Evolutionary conservation across 2,329 filamentous ascomycete species (phyloP), one percentile per base, ranked within the genome.

Genomic region (Penicillium sp.): DNA sequence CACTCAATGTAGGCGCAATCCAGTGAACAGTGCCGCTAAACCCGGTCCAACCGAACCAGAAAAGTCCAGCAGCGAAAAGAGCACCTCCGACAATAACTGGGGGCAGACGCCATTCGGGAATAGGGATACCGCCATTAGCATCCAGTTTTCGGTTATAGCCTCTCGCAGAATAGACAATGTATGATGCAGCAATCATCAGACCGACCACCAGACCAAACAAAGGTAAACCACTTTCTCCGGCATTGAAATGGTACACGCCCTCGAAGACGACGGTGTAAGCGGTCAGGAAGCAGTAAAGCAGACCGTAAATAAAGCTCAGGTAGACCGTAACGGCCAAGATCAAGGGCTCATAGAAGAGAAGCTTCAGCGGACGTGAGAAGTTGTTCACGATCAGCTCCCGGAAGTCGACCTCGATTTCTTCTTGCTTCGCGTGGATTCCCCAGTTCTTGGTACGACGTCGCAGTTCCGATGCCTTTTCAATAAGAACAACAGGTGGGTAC

Each of bases 161-260:
- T 13, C 31, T 85, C 84, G 72, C 90, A 84, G 67, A 83, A 81
- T 84, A 66, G 51, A 67, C 58, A 16, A 66, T 87, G 47, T 81
- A 80, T 9, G 79, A 58, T 49, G 88, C 90, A 0, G 88, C 89
- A 53, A 90, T 74, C 16, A 93, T 59, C 69, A 91, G 84, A 47
- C 91, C 91, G 9, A 81, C 67, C 51, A 95, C 84, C 87, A 96
- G 90, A 54, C 91, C 92, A 66, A 96, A 90, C 73, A 92, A 93
- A 8, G 91, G 87, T 5, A 96, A 81, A 1, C 91, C 92, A 4
- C 87, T 83, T 19, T 90, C 75, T 55, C 92, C 92, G 1, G 81
- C 68, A 33, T 77, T 84, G 78, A 93, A 88, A 63, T 84, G 82
- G 72, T 96, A 89, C 4, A 92, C 81, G 27, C 67, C 65, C 47